These are phyloP conservation scores for Kluyveromyces wickerhamii DNA, from an alignment of 805 yeast genomes.

Conservation along the genomic window DNA sequence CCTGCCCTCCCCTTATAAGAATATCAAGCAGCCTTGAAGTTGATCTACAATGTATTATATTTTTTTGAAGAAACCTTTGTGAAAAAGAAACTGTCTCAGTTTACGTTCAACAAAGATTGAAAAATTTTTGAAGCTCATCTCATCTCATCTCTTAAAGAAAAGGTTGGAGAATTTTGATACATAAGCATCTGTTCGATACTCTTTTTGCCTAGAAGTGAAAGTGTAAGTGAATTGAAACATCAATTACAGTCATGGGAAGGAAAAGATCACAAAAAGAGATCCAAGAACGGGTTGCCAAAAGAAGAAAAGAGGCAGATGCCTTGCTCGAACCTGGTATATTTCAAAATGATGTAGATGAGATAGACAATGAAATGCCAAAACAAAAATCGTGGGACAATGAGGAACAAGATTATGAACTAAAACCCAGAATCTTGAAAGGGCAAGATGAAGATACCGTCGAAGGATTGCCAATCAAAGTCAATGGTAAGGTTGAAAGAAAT, in stretches of 20 bases:
- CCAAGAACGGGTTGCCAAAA: slow-evolving; percentile 24
- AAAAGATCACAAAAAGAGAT: slow-evolving; percentile 24
- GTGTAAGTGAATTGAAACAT: too few species aligned
- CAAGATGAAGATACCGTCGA: slow-evolving; percentile 42
- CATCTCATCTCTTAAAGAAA: too few species aligned
- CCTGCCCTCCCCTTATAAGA: too few species aligned
- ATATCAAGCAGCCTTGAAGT: too few species aligned
- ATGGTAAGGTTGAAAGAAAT: slow-evolving; percentile 69
- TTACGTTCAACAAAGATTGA: slow-evolving; percentile 5
- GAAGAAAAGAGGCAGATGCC: slow-evolving; percentile 27
- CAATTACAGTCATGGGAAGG: too few species aligned
- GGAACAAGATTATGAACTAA: slow-evolving; percentile 71
- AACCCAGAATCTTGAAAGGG: slow-evolving; percentile 50
- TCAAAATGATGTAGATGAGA: slow-evolving; percentile 16
- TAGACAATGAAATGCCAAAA: slow-evolving; percentile 9
- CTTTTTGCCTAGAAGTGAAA: too few species aligned
- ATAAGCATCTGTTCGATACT: too few species aligned
- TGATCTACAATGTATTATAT: too few species aligned
- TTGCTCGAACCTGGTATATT: slow-evolving; percentile 21
- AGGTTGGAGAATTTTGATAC: too few species aligned
- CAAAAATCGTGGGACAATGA: slow-evolving; percentile 52
- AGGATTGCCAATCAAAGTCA: slow-evolving; percentile 72
- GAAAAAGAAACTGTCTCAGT: too few species aligned
- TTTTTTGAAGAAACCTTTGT: too few species aligned
- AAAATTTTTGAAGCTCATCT: slow-evolving; percentile 15